A percentile compares a stretch with the other conserved stretches of the same genome.
Conservation (phyloP, 371 early-diverging fungal species). For the Lichtheimia ramosa region DNA sequence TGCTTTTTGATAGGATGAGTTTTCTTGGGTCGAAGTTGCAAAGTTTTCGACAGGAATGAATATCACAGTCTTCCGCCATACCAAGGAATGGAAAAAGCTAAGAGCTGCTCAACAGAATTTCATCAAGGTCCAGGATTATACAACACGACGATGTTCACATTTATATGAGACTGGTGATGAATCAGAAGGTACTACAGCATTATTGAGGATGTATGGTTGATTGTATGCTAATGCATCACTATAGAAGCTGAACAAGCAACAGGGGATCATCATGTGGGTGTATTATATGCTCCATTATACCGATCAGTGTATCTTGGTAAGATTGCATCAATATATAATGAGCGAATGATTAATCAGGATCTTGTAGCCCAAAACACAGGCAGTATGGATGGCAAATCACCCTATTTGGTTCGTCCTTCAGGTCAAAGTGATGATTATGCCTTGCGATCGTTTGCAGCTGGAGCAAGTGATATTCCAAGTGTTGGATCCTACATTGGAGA, state of each 20-base stretch:
- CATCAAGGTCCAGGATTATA: constrained; percentile 64
- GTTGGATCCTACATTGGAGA: constrained; percentile 20
- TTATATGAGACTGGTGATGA: constrained; percentile 48
- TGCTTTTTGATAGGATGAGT: constrained; percentile 14
- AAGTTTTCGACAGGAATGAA: constrained; percentile 60
- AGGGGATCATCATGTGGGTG: constrained; percentile 53
- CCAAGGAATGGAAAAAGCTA: constrained; percentile 56
- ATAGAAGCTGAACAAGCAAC: too few relatives aligned
- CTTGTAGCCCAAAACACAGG: too few relatives aligned
- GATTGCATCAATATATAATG: not conserved
- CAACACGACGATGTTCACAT: constrained; percentile 65
- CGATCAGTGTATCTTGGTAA: constrained; percentile 43
- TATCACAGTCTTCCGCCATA: constrained; percentile 59
- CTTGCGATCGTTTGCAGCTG: not conserved
- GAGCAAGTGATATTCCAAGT: constrained; percentile 20
- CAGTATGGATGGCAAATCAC: not conserved
- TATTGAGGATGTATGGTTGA: too few relatives aligned
- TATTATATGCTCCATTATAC: constrained; percentile 60
- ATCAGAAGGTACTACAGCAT: constrained; percentile 12
- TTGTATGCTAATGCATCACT: too few relatives aligned
- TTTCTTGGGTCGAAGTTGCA: constrained; percentile 78
- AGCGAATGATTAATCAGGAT: not conserved
- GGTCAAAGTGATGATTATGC: constrained; percentile 4
- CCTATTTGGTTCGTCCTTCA: not conserved
- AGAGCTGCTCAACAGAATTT: constrained; percentile 62